Evolutionary conservation across 257 asterid genomes (phyloP), one percentile per base, ranked within the genome.

Genomic region (Orobanche coerulescens): DNA sequence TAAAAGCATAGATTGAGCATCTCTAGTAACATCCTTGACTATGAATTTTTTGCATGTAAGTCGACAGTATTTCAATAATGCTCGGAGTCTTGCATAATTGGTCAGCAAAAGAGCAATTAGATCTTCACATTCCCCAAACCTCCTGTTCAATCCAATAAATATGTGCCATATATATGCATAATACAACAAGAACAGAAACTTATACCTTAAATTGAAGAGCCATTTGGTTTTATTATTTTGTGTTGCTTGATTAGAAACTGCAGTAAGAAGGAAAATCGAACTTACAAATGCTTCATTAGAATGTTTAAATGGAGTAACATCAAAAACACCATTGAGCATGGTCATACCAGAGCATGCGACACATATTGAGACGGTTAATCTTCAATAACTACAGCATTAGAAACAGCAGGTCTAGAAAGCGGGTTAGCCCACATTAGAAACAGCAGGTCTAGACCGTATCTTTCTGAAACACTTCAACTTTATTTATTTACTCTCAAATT

Each of bases 121-220:
- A 62, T 46, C 30, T 30, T 49, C n/a, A 56, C 59, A 49, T 50
- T 49, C 40, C 57, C n/a, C n/a, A 15, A 63, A 12, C 1, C 12
- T 36, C 47, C 2, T 31, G 40, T 11, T 43, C 15, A 59, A 30
- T 37, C 4, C 0, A 28, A 40, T n/a, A 56, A 47, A 14, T 49
- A 62, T 37, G 7, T 34, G 19, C 7, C 53, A 18, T 39, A 46
- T 46, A 42, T 25, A 44, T 14, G 31, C 65, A 53, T 16, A 9
- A 64, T 44, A 10, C 16, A 42, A 23, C 26, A 37, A 43, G 25
- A 0, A 30, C 19, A 20, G 28, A 20, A 50, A 16, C 28, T 9
- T 2, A 22, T 64, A 79, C 84, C 84, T 79, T 80, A 68, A 79
- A 79, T 14, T 69, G 69, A 64, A 79, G 84, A 46, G 81, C 81